Base-by-base conservation (phyloP, 208 protist genomes). In the Cochliopodium minus region DNA sequence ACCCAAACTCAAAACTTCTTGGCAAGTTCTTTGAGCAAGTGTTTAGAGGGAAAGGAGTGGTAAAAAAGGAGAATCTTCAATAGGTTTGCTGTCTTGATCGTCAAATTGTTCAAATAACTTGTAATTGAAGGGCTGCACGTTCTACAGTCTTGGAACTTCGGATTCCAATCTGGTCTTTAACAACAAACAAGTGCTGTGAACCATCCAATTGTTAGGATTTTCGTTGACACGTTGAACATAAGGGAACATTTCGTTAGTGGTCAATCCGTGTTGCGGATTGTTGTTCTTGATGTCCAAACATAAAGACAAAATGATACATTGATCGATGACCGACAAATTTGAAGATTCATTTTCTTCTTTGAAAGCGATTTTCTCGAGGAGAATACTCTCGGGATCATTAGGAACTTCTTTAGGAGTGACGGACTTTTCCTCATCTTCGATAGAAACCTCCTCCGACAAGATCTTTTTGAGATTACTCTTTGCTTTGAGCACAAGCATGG, bases 261-360 rank as follows among this genome's bases (percentile, higher is more conserved):
- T 88, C 34, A 91, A 76, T 42, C 82, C 81, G 66, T 86, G 64
- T 57, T 79, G 49, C 13, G 85, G 85, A 62, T 88, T 88, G 32
- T 72, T 74, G 65, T 86, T 85, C 34, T 71, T 71, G 28, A 88
- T 80, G 49, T 88, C 74, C 38, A 69, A 67, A 64, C 50, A 55
- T 11, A 43, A 17, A 7, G n/a, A 4, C 10, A 55, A 42, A 30
- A 55, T 38, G n/a, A 42, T 55, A 1, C 1, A 3, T 42, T 42
- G 34, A 43, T 55, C 50, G 30, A 55, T 32, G 1, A 22, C 1
- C 30, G 20, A 30, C 4, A 55, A 22, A n/a, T 0, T 1, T 20
- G 28, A 34, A 23, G 23, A 30, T 20, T 50, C 46, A 5, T 52
- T 22, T 22, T 28, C 47, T 4, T 52, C 30, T 32, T 52, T 30